Conservation (phyloP, 2,329 filamentous ascomycete genomes). For the Zymoseptoria crescenta region DNA sequence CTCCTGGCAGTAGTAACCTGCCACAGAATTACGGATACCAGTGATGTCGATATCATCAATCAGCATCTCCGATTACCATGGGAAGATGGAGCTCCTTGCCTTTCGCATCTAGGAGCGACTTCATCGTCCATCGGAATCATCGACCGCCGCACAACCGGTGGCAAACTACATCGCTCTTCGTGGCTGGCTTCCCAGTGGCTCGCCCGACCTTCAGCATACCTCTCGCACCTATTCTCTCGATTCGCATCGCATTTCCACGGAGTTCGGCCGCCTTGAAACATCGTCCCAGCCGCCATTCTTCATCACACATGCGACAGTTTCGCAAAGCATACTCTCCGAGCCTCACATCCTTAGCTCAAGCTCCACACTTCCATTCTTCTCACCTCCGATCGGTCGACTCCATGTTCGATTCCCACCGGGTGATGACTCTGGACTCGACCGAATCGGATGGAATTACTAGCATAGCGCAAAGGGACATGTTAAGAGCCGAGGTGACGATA, state of each 20-base stretch:
- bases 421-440: neutral
- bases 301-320: neutral
- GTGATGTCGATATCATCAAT: constrained; percentile 4
- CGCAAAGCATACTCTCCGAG: neutral
- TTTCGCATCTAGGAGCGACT: neutral
- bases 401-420: neutral
- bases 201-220: neutral
- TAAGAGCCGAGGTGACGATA: constrained; percentile 13
- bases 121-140: neutral
- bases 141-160: neutral
- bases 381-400: neutral
- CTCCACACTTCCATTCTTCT: neutral
- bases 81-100: neutral
- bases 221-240: neutral
- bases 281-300: neutral
- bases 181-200: constrained; percentile 1
- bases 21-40: constrained; percentile 29
- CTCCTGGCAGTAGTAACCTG: constrained; percentile 33
- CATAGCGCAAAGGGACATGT: constrained; percentile 11
- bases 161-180: neutral
- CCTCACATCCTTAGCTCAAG: neutral
- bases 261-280: neutral
- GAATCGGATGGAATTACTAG: constrained; percentile 13
- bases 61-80: neutral
- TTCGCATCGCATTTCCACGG: neutral